These are phyloP conservation scores for Zelopaecilomyces penicillatus DNA, from an alignment of 2,329 filamentous ascomycete genomes.

Conservation along the genomic window DNA sequence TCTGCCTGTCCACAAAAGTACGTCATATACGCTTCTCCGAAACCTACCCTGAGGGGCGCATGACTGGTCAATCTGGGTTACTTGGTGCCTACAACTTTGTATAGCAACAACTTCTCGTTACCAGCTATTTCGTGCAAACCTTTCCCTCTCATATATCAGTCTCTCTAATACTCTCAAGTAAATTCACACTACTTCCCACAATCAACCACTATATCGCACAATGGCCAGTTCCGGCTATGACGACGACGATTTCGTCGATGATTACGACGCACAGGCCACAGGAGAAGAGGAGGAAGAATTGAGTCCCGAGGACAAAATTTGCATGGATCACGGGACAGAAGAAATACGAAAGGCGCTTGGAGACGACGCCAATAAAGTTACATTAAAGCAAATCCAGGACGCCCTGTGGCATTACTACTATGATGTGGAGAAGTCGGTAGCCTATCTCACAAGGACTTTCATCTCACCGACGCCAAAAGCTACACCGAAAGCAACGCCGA, in stretches of 20 bases:
- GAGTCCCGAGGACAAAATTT: conserved; percentile 37
- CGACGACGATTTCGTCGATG: conserved; percentile 38
- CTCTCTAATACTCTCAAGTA: too few species aligned
- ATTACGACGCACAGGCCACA: conserved; percentile 40
- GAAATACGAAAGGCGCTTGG: conserved; percentile 61
- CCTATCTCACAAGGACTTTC: conserved; percentile 64
- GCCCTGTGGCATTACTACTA: conserved; percentile 95
- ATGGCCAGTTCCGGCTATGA: conserved; percentile 31
- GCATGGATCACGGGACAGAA: conserved; percentile 56
- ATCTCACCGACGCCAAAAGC: conserved; percentile 37
- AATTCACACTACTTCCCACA: too few species aligned
- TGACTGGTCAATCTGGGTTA: too few species aligned
- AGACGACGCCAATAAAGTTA: conserved; percentile 46
- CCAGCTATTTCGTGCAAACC: too few species aligned
- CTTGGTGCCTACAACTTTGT: too few species aligned
- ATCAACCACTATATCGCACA: too few species aligned
- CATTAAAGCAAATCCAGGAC: conserved; percentile 67
- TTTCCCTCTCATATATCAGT: too few species aligned
- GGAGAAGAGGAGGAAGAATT: conserved; percentile 38
- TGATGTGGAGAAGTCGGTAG: conserved; percentile 76
- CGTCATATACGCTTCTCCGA: too few species aligned
- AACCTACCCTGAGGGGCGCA: too few species aligned
- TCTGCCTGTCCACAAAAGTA: too few species aligned
- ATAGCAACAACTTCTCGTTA: too few species aligned
- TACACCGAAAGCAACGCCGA: conserved; percentile 22